Conservation (phyloP, 2,329 filamentous ascomycete genomes). For the Ophiostoma australiae region DNA sequence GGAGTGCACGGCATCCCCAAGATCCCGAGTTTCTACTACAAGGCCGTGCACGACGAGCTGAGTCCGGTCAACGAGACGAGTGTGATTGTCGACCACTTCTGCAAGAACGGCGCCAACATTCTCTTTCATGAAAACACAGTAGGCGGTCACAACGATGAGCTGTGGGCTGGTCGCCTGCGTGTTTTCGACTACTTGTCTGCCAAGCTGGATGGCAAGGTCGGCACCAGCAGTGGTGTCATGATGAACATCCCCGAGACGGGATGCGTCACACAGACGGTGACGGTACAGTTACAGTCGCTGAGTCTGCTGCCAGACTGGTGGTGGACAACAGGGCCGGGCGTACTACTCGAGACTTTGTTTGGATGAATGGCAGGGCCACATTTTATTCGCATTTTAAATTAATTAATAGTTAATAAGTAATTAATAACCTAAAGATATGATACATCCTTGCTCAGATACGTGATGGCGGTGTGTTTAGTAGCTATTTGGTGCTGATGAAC, state of each 20-base stretch:
- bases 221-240: neutral
- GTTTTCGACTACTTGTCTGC: neutral
- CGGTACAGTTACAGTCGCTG: neutral
- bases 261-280: neutral
- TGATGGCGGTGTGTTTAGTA: neutral
- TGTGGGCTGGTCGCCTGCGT: neutral
- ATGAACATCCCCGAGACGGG: neutral
- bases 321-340: neutral
- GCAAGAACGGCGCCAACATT: neutral
- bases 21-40: slow-evolving; percentile 1
- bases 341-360: neutral
- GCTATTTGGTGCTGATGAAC: neutral
- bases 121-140: neutral
- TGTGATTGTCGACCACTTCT: neutral
- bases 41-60: neutral
- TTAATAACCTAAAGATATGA: neutral
- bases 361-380: neutral
- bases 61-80: neutral
- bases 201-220: neutral
- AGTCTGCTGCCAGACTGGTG: neutral
- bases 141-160: neutral
- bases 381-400: neutral
- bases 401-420: neutral
- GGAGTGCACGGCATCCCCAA: neutral
- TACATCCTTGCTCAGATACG: neutral